Evolutionary conservation across 495 filamentous ascomycete genomes (phyloP).

Genomic region (Aspergillus sclerotiicarbonarius): DNA sequence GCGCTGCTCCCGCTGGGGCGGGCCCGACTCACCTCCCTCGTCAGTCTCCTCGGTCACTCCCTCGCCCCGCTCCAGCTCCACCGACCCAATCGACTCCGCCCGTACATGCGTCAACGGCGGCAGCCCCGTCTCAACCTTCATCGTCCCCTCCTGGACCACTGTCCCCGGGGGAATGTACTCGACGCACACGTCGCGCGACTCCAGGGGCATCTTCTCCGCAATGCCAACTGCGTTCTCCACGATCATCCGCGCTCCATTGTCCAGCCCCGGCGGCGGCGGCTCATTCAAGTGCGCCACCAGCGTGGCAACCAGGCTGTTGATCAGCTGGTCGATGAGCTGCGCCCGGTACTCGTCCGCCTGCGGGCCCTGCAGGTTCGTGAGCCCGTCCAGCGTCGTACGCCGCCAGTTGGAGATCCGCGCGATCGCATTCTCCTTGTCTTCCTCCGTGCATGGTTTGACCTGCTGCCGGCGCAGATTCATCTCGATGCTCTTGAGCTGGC

Average conservation of each 20-base stretch:
- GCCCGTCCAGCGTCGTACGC: slow-evolving; percentile 88
- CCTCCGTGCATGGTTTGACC: slow-evolving; percentile 67
- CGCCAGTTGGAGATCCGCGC: slow-evolving; percentile 91
- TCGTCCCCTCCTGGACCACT: slow-evolving; percentile 61
- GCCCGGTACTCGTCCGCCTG: slow-evolving; percentile 61
- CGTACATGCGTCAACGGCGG: slow-evolving; percentile 29
- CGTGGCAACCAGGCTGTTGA: slow-evolving; percentile 65
- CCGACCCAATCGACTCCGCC: slow-evolving; percentile 20
- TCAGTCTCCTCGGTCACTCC: slow-evolving; percentile 21
- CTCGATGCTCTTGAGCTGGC: slow-evolving; percentile 81
- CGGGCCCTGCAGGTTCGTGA: slow-evolving; percentile 68
- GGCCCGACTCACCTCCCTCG: not conserved
- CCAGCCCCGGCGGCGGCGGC: slow-evolving; percentile 71
- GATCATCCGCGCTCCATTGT: slow-evolving; percentile 83
- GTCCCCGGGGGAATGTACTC: slow-evolving; percentile 77
- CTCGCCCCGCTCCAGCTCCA: slow-evolving; percentile 40
- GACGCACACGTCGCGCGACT: slow-evolving; percentile 87
- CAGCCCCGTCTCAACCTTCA: slow-evolving; percentile 75
- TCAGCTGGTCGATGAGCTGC: slow-evolving; percentile 65
- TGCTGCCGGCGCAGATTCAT: slow-evolving; percentile 76
- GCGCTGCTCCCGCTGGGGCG: slow-evolving; percentile 34
- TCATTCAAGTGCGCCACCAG: slow-evolving; percentile 72
- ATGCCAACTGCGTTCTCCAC: slow-evolving; percentile 89
- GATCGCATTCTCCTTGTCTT: slow-evolving; percentile 86
- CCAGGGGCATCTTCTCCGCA: slow-evolving; percentile 79